A percentile compares a stretch with the other conserved stretches of the same genome.
phyloP scores from a whole-genome alignment of 192 early-diverging fungal genomes.

The Ambispora gerdemannii region DNA sequence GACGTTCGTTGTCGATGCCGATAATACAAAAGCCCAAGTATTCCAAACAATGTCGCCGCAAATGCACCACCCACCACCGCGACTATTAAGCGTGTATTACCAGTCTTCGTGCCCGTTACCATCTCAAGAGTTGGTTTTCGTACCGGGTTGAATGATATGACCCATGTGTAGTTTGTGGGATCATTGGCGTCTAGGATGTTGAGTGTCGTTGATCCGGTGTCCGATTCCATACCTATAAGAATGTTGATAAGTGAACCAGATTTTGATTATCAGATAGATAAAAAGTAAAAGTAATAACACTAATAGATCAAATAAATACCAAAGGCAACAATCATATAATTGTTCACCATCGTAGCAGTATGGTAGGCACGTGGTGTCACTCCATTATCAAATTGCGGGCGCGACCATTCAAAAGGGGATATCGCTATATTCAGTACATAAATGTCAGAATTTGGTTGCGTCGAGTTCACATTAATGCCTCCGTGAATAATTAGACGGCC shows the following conservation, averaged over 20 bases:
- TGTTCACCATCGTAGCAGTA: not conserved
- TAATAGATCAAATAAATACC: not conserved
- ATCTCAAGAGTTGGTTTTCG: not conserved
- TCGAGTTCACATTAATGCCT: not conserved
- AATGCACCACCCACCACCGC: not conserved
- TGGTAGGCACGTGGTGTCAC: not conserved
- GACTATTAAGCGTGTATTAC: not conserved
- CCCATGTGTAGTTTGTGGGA: not conserved
- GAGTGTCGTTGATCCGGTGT: not conserved
- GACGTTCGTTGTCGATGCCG: too few species aligned
- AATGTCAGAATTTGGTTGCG: not conserved
- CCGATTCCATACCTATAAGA: not conserved
- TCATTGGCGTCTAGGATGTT: not conserved
- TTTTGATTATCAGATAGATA: not conserved
- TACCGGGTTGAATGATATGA: not conserved
- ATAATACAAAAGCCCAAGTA: not conserved
- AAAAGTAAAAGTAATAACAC: not conserved
- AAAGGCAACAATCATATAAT: not conserved
- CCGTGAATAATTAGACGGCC: not conserved
- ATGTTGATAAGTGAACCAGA: not conserved
- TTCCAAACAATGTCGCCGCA: not conserved
- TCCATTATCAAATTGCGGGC: not conserved
- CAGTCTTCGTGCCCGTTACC: too few species aligned
- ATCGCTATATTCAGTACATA: not conserved
- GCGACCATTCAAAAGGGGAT: not conserved